These are phyloP conservation scores for Dictyophora rubrovolvata DNA, from an alignment of 768 basidiomycete genomes.

Conservation along the genomic window DNA sequence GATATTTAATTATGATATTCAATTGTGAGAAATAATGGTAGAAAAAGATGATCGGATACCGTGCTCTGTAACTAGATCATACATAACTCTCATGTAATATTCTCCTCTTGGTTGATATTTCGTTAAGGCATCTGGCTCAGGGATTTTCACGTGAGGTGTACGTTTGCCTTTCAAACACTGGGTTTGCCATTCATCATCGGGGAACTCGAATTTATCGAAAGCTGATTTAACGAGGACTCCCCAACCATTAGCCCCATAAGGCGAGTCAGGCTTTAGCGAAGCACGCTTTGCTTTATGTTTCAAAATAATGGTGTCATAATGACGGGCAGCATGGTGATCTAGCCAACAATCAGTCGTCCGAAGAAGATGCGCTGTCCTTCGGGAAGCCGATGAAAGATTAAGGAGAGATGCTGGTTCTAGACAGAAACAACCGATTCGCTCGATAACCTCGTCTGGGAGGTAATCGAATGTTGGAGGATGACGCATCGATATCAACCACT, in stretches of 20 bases:
- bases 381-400: constrained; percentile 1
- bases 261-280: neutral
- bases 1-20: too few relatives aligned
- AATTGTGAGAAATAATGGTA: too few relatives aligned
- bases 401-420: neutral
- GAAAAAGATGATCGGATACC: neutral
- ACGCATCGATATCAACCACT: neutral
- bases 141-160: neutral
- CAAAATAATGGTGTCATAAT: neutral
- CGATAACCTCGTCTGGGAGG: neutral
- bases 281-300: neutral
- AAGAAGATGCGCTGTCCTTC: neutral
- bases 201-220: constrained; percentile 4
- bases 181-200: neutral
- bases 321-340: neutral
- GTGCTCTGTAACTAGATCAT: constrained; percentile 4
- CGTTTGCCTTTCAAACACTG: neutral
- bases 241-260: constrained; percentile 5
- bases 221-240: constrained; percentile 4
- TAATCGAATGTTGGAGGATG: neutral
- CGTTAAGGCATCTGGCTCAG: neutral
- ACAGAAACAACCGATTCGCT: neutral
- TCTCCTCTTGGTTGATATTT: neutral
- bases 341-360: neutral
- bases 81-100: constrained; percentile 1